Evolutionary conservation across 768 basidiomycete genomes (phyloP).

Genomic region (Mycena metata): DNA sequence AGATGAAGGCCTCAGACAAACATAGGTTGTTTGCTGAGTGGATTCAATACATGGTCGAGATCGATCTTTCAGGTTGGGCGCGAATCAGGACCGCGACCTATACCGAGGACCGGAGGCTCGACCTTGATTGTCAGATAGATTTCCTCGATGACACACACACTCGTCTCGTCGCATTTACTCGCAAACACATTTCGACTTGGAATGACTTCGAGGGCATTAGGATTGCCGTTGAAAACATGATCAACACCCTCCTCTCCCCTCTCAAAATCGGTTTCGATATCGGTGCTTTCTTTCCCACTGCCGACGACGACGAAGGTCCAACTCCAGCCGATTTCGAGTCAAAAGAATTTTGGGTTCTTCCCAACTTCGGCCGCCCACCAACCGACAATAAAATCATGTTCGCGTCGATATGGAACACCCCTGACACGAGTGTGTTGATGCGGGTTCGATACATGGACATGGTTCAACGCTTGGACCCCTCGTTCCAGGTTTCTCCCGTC

Average conservation of each 20-base stretch:
- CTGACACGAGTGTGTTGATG: background rate
- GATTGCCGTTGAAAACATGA: background rate
- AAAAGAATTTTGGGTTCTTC: background rate
- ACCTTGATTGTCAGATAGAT: too few species aligned
- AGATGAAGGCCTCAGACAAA: too few species aligned
- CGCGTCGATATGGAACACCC: background rate
- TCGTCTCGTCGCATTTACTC: background rate
- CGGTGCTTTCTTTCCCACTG: background rate
- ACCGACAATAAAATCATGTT: too few species aligned
- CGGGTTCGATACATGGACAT: too few species aligned
- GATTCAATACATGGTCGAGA: conserved; percentile 14
- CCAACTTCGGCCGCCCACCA: too few species aligned
- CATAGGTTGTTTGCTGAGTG: too few species aligned
- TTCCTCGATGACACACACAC: background rate
- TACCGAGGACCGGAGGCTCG: too few species aligned
- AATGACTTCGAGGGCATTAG: too few species aligned
- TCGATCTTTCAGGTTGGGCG: background rate
- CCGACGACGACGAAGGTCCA: background rate
- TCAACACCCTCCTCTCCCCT: too few species aligned
- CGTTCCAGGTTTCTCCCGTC: background rate
- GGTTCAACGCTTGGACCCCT: too few species aligned
- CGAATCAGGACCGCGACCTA: background rate
- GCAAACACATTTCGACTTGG: background rate
- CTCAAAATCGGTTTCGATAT: background rate
- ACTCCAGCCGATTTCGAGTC: background rate